Base-by-base conservation (phyloP, 768 basidiomycete species). In the Suillus paluster region DNA sequence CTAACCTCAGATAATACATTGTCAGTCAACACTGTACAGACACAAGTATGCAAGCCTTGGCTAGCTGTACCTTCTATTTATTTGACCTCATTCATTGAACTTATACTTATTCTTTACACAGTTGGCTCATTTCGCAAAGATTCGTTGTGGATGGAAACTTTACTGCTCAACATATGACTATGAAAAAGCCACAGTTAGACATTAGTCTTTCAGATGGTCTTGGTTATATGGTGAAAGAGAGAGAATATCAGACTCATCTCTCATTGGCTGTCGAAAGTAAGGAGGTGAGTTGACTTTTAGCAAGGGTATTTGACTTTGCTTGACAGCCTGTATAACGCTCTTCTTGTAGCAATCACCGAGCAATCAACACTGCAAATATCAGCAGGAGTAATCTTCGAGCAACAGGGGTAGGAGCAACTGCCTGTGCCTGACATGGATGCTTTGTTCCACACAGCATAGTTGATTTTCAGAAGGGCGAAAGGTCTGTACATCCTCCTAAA, bases 401-500 rank as follows among this genome's bases (percentile, higher is more conserved):
- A 3, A 70, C 73, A 12, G 75, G 76, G 12, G 64, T 74, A 10
- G 71, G 67, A 4, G 72, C 69, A 17, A 61, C 63, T 59, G 70
- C 72, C 4, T 77, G 74, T 62, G 69, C 68, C 3, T 46, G 68
- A 1, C 74, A 77, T 67, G 75, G 73, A 0, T 73, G 64, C 58
- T 78, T 70, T 67, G 33, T 66, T 4, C 75, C 70, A 0, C 68
- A 74, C 46, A 61, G 66, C 0, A 50, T 74, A 3, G 76, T 77
- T 0, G 70, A 77, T 49, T 72, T 78, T 53, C 71, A 71, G 41
- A 69, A 69, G 34, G 75, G 73, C 0, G 72, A 78, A 48, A 58
- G 50, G 21, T 45, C 21, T 21, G 44, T 45, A 1, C 11, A 23
- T 21, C 5, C 5, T 11, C 10, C 21, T 12, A 21, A 45, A 21